Conservation (phyloP, 257 asterid species). For the Petrea volubilis region DNA sequence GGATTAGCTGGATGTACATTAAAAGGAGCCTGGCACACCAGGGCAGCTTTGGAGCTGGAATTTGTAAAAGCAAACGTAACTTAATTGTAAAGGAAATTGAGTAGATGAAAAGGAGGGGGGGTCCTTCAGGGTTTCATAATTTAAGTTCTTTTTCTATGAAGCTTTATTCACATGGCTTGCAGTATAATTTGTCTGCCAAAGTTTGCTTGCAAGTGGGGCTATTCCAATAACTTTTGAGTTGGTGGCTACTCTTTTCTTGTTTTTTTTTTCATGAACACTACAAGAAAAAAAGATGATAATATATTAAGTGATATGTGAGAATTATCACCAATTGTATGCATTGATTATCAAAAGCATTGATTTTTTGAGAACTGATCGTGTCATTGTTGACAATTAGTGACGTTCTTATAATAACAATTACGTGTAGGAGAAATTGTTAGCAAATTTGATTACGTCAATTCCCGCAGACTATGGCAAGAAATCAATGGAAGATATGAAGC, state of each 20-base stretch:
- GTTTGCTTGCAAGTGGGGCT: conserved; percentile 46
- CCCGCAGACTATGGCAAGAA: no score
- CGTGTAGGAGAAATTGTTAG: no score
- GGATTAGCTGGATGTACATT: conserved; percentile 18
- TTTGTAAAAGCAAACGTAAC: conserved; percentile 37
- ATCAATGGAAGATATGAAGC: no score
- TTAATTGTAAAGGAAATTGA: conserved; percentile 24
- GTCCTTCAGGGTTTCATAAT: conserved; percentile 31
- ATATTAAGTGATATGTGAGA: no score
- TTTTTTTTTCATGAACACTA: no score
- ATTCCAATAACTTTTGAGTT: conserved; percentile 8
- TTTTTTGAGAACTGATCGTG: no score
- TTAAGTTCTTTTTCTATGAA: conserved; percentile 17
- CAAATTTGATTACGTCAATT: no score
- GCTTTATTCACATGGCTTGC: conserved; percentile 54
- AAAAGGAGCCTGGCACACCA: conserved; percentile 11
- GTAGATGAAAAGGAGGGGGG: conserved; percentile 11
- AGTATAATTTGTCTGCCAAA: conserved; percentile 32
- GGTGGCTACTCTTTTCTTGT: conserved; percentile 2
- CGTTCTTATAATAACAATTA: no score
- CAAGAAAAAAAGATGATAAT: no score
- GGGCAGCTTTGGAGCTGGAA: conserved; percentile 51
- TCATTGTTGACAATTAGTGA: no score
- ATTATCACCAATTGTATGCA: no score
- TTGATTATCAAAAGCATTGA: no score